These are phyloP conservation scores for Ceriops zippeliana DNA, from an alignment of 345 rosid genomes.

Conservation along the genomic window DNA sequence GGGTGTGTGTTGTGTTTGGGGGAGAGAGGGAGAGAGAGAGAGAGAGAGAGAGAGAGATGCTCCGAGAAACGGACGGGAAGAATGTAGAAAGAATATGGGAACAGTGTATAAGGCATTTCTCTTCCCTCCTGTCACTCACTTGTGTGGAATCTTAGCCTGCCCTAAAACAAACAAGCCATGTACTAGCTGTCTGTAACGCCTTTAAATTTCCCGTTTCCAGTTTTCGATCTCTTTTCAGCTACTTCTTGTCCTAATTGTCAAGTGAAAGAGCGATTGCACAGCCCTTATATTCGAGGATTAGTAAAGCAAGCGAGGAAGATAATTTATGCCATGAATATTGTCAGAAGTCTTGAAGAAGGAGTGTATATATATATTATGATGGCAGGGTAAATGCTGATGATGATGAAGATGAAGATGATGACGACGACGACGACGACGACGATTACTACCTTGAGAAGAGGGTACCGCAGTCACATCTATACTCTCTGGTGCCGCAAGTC, in stretches of 20 bases:
- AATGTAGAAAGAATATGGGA: background rate
- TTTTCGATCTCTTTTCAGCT: background rate
- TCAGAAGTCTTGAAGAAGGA: too few relatives aligned
- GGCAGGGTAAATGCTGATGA: too few relatives aligned
- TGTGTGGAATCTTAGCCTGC: slow-evolving; percentile 5
- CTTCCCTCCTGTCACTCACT: background rate
- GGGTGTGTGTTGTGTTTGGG: too few relatives aligned
- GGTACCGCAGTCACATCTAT: slow-evolving; percentile 79
- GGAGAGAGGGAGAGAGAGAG: background rate
- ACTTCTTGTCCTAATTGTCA: too few relatives aligned
- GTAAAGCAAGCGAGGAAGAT: too few relatives aligned
- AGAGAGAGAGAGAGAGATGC: background rate
- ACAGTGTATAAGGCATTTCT: background rate
- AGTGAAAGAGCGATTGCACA: too few relatives aligned
- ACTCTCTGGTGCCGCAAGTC: slow-evolving; percentile 76
- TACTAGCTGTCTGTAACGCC: background rate
- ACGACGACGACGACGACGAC: background rate
- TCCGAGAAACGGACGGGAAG: background rate
- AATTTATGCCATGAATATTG: too few relatives aligned
- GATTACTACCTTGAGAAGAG: slow-evolving; percentile 60
- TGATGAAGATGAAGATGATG: background rate
- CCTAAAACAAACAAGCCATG: slow-evolving; percentile 1
- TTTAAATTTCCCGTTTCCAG: background rate
- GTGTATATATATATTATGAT: too few relatives aligned
- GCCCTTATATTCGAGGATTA: too few relatives aligned